phyloP scores from a whole-genome alignment of 2,329 filamentous ascomycete species.

The Amesomyces nigricolor region DNA sequence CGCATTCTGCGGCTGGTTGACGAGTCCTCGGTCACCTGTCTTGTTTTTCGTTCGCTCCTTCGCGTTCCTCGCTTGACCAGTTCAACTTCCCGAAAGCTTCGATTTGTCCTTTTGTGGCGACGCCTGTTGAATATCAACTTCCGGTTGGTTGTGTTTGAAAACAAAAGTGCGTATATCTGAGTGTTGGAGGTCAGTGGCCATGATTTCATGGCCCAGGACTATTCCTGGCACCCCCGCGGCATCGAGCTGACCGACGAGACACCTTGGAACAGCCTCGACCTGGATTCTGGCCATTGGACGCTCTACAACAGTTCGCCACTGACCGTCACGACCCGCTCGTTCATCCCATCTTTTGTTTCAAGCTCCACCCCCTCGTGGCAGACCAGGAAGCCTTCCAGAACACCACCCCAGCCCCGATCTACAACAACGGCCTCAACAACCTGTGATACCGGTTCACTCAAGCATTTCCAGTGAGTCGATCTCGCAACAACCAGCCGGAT shows the following conservation, averaged over 20 bases:
- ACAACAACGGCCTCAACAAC: neutral
- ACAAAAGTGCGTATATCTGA: no score
- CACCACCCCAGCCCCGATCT: neutral
- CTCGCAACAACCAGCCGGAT: neutral
- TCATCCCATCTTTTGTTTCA: slow-evolving; percentile 4
- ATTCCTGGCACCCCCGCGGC: no score
- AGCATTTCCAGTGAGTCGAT: neutral
- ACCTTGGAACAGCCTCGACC: neutral
- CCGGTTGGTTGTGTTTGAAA: no score
- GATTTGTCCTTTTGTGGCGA: neutral
- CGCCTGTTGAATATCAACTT: no score
- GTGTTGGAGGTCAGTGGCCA: no score
- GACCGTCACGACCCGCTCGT: neutral
- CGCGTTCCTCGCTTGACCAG: slow-evolving; percentile 3
- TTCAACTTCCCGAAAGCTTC: neutral
- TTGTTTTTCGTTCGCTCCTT: neutral
- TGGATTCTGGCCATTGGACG: neutral
- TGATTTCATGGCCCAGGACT: no score
- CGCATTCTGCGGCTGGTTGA: neutral
- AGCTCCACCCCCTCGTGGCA: slow-evolving; percentile 5
- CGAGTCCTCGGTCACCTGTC: neutral
- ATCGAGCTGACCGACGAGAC: neutral
- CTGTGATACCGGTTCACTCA: neutral
- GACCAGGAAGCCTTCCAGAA: neutral
- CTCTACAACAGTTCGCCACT: neutral